Evolutionary conservation across 495 filamentous ascomycete genomes (phyloP).

Genomic region (Pseudotulostoma volvatum): DNA sequence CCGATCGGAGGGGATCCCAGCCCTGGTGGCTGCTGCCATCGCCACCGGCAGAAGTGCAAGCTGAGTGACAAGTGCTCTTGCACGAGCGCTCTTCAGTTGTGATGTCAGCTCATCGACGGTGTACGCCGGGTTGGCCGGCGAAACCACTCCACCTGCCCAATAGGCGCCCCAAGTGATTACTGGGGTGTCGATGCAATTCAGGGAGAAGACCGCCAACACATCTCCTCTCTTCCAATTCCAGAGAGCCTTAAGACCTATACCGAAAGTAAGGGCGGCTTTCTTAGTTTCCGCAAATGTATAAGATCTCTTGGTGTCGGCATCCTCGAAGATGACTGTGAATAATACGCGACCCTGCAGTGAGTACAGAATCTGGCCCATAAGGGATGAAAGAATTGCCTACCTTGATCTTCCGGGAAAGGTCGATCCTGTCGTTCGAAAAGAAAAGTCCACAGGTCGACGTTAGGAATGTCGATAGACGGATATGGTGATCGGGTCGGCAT

Average conservation of each 20-base stretch:
- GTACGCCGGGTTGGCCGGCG: constrained; percentile 71
- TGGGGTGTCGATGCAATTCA: constrained; percentile 53
- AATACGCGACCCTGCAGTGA: background rate
- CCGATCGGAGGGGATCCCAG: constrained; percentile 38
- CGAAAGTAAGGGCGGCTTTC: constrained; percentile 47
- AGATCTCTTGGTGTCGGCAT: constrained; percentile 45
- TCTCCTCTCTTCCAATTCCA: constrained; percentile 68
- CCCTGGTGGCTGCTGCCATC: constrained; percentile 40
- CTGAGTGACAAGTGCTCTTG: constrained; percentile 56
- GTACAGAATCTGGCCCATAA: constrained; percentile 4
- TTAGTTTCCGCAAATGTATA: constrained; percentile 51
- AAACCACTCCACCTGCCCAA: constrained; percentile 59
- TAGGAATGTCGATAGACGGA: constrained; percentile 22
- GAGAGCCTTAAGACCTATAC: constrained; percentile 45
- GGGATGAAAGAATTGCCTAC: constrained; percentile 9
- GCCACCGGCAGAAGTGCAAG: constrained; percentile 41
- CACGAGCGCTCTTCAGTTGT: constrained; percentile 56
- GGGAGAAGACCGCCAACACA: constrained; percentile 43
- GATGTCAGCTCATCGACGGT: constrained; percentile 61
- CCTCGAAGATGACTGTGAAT: constrained; percentile 48
- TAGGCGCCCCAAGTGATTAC: constrained; percentile 53
- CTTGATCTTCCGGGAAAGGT: constrained; percentile 34
- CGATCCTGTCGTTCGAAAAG: constrained; percentile 53
- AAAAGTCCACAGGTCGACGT: constrained; percentile 48
- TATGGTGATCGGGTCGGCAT: constrained; percentile 30